These are phyloP conservation scores for Boletus rufocinnamomeus DNA, from an alignment of 768 basidiomycete species.

Conservation along the genomic window DNA sequence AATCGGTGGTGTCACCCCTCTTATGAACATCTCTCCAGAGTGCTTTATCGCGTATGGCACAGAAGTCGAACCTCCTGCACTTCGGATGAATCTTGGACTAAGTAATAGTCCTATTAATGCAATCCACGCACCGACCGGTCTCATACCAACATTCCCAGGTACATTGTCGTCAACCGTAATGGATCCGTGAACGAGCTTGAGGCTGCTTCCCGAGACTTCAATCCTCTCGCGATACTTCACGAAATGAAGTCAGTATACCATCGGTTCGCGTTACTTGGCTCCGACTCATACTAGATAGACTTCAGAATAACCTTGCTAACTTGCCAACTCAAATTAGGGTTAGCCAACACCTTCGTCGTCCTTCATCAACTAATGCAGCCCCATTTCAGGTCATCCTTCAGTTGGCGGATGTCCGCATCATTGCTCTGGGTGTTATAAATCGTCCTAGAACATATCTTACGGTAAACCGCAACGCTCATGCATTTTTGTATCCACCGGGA, in stretches of 20 bases:
- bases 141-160: slow-evolving; percentile 42
- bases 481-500: slow-evolving; percentile 70
- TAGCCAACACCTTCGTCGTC: slow-evolving; percentile 26
- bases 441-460: slow-evolving; percentile 55
- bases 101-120: slow-evolving; percentile 42
- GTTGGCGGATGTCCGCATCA: slow-evolving; percentile 68
- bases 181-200: slow-evolving; percentile 74
- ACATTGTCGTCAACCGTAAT: slow-evolving; percentile 73
- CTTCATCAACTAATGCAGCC: slow-evolving; percentile 10
- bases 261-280: not conserved
- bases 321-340: slow-evolving; percentile 69
- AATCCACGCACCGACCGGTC: not conserved
- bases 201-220: slow-evolving; percentile 65
- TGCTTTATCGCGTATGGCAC: slow-evolving; percentile 68
- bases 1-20: slow-evolving; percentile 1
- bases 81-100: slow-evolving; percentile 81
- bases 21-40: slow-evolving; percentile 39
- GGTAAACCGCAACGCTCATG: slow-evolving; percentile 68
- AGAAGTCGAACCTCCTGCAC: slow-evolving; percentile 70
- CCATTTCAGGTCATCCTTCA: slow-evolving; percentile 61
- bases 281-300: slow-evolving; percentile 38
- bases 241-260: slow-evolving; percentile 64
- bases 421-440: slow-evolving; percentile 68
- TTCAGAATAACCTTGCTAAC: slow-evolving; percentile 68
- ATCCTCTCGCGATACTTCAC: slow-evolving; percentile 66